Percentiles rank a stretch among this genome's conserved stretches.
Evolutionary conservation across 768 basidiomycete species (phyloP).

Genomic region (Rhizopogon salebrosus): DNA sequence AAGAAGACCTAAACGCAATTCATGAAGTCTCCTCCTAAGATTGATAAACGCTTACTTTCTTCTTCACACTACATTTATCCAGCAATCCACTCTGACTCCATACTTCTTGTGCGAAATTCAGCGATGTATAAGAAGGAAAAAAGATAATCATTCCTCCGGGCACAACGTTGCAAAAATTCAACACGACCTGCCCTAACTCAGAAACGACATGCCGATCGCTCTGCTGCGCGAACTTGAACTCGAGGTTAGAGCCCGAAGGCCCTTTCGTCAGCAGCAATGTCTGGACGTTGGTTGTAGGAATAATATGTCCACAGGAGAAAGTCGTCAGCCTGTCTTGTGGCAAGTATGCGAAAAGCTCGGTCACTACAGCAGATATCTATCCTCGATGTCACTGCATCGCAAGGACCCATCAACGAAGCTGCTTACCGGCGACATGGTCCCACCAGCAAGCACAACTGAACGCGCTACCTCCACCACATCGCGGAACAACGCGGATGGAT

Average conservation of each 20-base stretch:
- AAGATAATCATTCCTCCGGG: constrained; percentile 92
- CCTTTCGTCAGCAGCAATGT: constrained; percentile 72
- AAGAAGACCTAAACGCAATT: constrained; percentile 66
- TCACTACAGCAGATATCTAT: constrained; percentile 83
- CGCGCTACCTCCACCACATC: constrained; percentile 80
- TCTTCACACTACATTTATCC: constrained; percentile 60
- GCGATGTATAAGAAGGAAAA: constrained; percentile 85
- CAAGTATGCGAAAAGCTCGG: constrained; percentile 73
- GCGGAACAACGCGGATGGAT: constrained; percentile 81
- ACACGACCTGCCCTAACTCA: constrained; percentile 79
- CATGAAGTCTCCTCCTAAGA: background rate
- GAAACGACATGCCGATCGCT: constrained; percentile 59
- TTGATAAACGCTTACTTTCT: constrained; percentile 49
- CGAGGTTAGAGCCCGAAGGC: constrained; percentile 66
- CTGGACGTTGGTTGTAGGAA: constrained; percentile 73
- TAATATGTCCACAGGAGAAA: constrained; percentile 91
- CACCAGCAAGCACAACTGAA: constrained; percentile 88
- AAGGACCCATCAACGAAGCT: background rate
- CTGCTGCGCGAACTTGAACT: constrained; percentile 78
- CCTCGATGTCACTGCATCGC: background rate
- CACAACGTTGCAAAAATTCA: constrained; percentile 74
- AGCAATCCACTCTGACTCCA: constrained; percentile 67
- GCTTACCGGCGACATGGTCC: constrained; percentile 95
- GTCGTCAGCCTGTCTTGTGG: constrained; percentile 57
- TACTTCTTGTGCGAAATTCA: constrained; percentile 56